A percentile compares a stretch with the other conserved stretches of the same genome.
These are phyloP conservation scores for Oryza australiensis DNA, from an alignment of 176 grass and related monocot species.

Conservation along the genomic window DNA sequence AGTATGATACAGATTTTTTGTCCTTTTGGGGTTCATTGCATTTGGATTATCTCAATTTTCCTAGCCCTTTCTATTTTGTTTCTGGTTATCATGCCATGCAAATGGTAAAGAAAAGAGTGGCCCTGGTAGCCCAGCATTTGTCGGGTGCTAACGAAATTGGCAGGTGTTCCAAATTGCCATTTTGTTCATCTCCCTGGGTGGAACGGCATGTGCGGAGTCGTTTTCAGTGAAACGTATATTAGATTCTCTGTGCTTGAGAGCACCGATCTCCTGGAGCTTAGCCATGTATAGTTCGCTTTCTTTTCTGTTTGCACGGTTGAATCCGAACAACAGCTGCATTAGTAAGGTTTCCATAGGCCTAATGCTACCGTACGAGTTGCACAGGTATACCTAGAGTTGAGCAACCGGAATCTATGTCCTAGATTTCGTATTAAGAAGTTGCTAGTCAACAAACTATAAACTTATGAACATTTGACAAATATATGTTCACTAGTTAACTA, in stretches of 20 bases:
- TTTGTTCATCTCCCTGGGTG: constrained; percentile 13
- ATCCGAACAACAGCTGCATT: not conserved
- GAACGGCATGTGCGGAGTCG: constrained; percentile 41
- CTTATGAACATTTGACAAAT: too few species aligned
- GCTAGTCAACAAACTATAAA: too few species aligned
- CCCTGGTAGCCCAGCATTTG: not conserved
- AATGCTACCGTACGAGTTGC: too few species aligned
- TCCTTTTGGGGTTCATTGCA: constrained; percentile 24
- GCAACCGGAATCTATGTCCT: too few species aligned
- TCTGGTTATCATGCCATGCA: not conserved
- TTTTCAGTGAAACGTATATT: constrained; percentile 34
- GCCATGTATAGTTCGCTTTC: not conserved
- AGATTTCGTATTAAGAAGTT: too few species aligned
- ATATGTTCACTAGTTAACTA: too few species aligned
- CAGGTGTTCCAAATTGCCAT: constrained; percentile 30
- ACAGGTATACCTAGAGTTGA: too few species aligned
- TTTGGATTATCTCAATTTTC: constrained; percentile 15
- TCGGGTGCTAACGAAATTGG: constrained; percentile 23
- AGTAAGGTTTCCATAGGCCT: too few species aligned
- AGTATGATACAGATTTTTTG: constrained; percentile 20
- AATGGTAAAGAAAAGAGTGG: constrained; percentile 13
- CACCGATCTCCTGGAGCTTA: not conserved
- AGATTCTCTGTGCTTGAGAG: constrained; percentile 17
- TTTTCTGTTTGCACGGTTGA: not conserved
- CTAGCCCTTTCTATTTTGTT: constrained; percentile 32